phyloP scores from a whole-genome alignment of 108 stramenopile genomes.

The Schizochytrium sp. region DNA sequence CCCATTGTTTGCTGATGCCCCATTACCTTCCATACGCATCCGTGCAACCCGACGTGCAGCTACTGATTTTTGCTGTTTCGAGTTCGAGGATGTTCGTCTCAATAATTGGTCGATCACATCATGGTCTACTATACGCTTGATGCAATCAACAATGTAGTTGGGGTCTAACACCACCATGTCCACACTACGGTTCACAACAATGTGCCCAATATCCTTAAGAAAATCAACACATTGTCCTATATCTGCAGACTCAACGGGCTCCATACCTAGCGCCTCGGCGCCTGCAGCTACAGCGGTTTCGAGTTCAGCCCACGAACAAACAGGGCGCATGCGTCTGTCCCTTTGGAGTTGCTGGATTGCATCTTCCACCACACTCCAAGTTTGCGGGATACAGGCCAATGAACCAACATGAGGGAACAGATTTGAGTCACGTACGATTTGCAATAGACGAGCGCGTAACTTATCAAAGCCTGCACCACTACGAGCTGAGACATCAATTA shows the following conservation, averaged over 20 bases:
- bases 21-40: neutral
- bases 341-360: neutral
- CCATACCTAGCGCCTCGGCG: neutral
- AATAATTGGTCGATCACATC: neutral
- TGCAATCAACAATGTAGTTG: slow-evolving; percentile 50
- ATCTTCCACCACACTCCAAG: slow-evolving; percentile 46
- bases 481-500: neutral
- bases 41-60: slow-evolving; percentile 2
- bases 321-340: neutral
- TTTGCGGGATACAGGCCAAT: slow-evolving; percentile 19
- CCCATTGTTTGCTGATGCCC: neutral
- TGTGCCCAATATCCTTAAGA: slow-evolving; percentile 54
- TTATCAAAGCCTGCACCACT: neutral
- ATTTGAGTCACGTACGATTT: slow-evolving; percentile 15
- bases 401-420: slow-evolving; percentile 47
- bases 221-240: slow-evolving; percentile 16
- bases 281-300: neutral
- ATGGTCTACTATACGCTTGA: slow-evolving; percentile 40
- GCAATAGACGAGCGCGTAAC: neutral
- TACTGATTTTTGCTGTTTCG: neutral
- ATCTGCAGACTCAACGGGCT: neutral
- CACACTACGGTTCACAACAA: slow-evolving; percentile 26
- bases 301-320: slow-evolving; percentile 47
- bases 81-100: neutral
- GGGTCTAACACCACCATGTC: slow-evolving; percentile 1